Percentiles rank a stretch among this genome's conserved stretches.
These are phyloP conservation scores for Phenoliferia sp. DNA, from an alignment of 1,284 basidiomycete genomes.

Conservation along the genomic window DNA sequence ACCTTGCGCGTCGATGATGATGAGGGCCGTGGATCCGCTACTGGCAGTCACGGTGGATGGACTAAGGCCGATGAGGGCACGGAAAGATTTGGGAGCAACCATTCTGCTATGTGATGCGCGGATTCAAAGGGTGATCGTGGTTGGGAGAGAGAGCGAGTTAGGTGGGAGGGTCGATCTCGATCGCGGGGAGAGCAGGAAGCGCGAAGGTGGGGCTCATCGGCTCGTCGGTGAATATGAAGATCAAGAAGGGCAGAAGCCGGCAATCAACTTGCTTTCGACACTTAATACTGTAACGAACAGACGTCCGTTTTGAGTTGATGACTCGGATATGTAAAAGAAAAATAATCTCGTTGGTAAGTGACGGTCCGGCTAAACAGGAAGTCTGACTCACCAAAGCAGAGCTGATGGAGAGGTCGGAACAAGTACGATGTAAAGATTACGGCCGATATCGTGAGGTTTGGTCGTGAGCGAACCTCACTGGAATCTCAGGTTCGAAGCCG, in stretches of 20 bases:
- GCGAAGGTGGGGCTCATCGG: neutral
- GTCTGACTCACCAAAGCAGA: no score
- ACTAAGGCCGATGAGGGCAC: slow-evolving; percentile 1
- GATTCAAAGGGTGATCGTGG: neutral
- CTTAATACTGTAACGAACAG: neutral
- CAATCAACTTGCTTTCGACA: neutral
- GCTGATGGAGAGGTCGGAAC: no score
- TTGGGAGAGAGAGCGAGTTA: no score
- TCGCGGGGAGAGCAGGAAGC: neutral
- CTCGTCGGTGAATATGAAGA: neutral
- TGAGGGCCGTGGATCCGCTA: slow-evolving; percentile 2
- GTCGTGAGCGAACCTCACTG: no score
- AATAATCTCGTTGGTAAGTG: no score
- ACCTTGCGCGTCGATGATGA: slow-evolving; percentile 17
- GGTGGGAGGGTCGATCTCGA: neutral
- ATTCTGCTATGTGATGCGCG: neutral
- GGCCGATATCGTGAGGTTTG: no score
- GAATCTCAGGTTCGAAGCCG: neutral
- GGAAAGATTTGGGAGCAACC: slow-evolving; percentile 5
- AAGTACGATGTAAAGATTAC: no score
- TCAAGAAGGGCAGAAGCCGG: neutral
- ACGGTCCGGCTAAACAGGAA: no score
- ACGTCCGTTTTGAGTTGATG: no score
- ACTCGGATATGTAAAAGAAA: no score
- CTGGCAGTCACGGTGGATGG: slow-evolving; percentile 3